phyloP scores from a whole-genome alignment of 2,329 filamentous ascomycete species.

The Botrytis elliptica region DNA sequence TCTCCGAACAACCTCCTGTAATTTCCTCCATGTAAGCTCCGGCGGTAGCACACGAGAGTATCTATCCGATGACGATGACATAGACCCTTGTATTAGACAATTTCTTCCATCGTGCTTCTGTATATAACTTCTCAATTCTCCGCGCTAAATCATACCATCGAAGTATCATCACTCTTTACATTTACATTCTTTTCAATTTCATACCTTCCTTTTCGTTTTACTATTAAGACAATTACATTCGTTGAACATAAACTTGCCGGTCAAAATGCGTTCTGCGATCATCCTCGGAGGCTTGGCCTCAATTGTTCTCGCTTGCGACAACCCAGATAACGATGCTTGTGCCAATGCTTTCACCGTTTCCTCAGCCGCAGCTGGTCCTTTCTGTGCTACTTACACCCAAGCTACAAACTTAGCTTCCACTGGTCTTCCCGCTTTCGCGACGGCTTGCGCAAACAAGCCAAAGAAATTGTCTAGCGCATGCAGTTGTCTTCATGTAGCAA shows the following conservation, averaged over 20 bases:
- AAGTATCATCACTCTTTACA: neutral
- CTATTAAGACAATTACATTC: neutral
- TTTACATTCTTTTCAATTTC: conserved; percentile 4
- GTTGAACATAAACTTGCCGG: conserved; percentile 15
- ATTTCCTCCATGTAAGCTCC: neutral
- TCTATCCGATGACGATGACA: neutral
- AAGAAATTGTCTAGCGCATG: conserved; percentile 29
- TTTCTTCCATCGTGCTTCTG: neutral
- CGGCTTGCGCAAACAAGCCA: conserved; percentile 23
- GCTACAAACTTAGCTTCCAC: conserved; percentile 19
- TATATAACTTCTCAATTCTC: neutral
- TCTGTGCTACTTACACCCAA: conserved; percentile 27
- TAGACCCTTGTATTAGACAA: neutral
- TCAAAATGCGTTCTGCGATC: conserved; percentile 26
- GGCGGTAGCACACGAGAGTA: neutral
- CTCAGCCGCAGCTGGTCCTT: neutral
- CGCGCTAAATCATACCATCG: neutral
- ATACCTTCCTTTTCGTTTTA: neutral
- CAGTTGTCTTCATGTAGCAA: conserved; percentile 20
- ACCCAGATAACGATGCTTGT: conserved; percentile 25
- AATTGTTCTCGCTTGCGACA: conserved; percentile 25
- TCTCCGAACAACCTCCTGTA: neutral
- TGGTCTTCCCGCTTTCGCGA: conserved; percentile 19
- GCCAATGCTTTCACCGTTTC: conserved; percentile 16
- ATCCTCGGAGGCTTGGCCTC: conserved; percentile 24